Evolutionary conservation across 1,284 basidiomycete genomes (phyloP), one percentile per base, ranked within the genome.

Genomic region (Tausonia pullulans): DNA sequence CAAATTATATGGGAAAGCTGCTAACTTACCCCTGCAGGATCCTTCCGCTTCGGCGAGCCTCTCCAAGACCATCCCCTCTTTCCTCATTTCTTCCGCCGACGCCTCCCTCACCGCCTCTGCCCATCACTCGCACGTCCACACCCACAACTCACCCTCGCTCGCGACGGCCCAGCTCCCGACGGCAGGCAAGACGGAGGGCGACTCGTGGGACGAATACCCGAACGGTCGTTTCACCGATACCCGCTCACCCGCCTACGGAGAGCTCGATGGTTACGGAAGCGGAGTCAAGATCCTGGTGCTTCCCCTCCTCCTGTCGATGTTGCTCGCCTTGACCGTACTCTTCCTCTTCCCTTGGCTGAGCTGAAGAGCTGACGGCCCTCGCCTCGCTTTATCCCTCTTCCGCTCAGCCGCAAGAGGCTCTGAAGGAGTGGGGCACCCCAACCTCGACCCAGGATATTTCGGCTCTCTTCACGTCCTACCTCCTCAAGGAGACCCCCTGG

Each of bases 181-280:
- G 51, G 55, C 58, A 16, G 56, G 48, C 4, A 63, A 58, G 49
- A 54, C 46, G 13, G 62, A 64, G n/a, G 63, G 63, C 14, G 79
- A 77, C 63, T 72, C 71, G 48, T 99, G 95, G 95, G 95, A 99
- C 76, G 96, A 98, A 77, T 98, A 95, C 76, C 95, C 95, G 57
- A 98, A 98, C 75, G 96, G 95, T 69, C 88, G 95, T 69, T 98
- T 96, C 73, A 96, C 95, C 71, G 95, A 98, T 77, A 87, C 94
- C 11, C 84, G 95, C 67, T 90, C 87, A 81, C 95, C 95, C 39
- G 96, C 96, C 2, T 98, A 96, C 71, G 95, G 95, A 72, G 96
- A 98, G 77, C 80, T 98, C 65, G 95, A 98, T 72, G 94, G 93
- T 3, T 98, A 95, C 75, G 81, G 81, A 54, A 77, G 77, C 62